Conservation (phyloP, 2,329 filamentous ascomycete species). For the Exophiala aquamarina region DNA sequence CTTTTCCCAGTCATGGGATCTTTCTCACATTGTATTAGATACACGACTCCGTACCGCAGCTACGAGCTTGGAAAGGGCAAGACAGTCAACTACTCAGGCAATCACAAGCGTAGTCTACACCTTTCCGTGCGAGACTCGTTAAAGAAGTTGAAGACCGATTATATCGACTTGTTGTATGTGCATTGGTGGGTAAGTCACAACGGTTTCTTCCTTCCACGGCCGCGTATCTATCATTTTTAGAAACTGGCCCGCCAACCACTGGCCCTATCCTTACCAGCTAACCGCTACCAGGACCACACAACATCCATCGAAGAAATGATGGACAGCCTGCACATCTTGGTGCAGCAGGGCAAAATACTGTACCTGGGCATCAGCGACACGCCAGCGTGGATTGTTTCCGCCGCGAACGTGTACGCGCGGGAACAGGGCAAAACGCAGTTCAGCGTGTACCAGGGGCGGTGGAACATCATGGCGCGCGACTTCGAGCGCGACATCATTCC, state of each 20-base stretch:
- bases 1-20: too few species aligned
- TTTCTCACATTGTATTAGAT: too few species aligned
- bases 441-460: slow-evolving; percentile 66
- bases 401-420: slow-evolving; percentile 59
- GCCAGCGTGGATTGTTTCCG: slow-evolving; percentile 37
- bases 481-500: slow-evolving; percentile 68
- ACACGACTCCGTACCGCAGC: slow-evolving; percentile 39
- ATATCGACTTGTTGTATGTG: slow-evolving; percentile 38
- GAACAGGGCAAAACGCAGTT: slow-evolving; percentile 68
- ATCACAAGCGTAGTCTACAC: slow-evolving; percentile 33
- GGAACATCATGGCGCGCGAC: slow-evolving; percentile 62
- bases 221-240: too few species aligned
- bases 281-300: slow-evolving; percentile 56
- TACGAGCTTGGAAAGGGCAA: slow-evolving; percentile 35
- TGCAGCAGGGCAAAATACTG: slow-evolving; percentile 61
- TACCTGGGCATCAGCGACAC: slow-evolving; percentile 55
- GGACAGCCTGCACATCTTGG: slow-evolving; percentile 64
- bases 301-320: slow-evolving; percentile 66
- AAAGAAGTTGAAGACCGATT: slow-evolving; percentile 36
- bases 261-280: too few species aligned
- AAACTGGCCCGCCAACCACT: neutral
- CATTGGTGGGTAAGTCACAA: slow-evolving; percentile 50
- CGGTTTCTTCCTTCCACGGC: too few species aligned
- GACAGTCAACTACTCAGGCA: slow-evolving; percentile 45
- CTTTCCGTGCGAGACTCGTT: slow-evolving; percentile 34